Evolutionary conservation across 2,329 filamentous ascomycete species (phyloP), one percentile per base, ranked within the genome.

Genomic region (Drechslera avenae): DNA sequence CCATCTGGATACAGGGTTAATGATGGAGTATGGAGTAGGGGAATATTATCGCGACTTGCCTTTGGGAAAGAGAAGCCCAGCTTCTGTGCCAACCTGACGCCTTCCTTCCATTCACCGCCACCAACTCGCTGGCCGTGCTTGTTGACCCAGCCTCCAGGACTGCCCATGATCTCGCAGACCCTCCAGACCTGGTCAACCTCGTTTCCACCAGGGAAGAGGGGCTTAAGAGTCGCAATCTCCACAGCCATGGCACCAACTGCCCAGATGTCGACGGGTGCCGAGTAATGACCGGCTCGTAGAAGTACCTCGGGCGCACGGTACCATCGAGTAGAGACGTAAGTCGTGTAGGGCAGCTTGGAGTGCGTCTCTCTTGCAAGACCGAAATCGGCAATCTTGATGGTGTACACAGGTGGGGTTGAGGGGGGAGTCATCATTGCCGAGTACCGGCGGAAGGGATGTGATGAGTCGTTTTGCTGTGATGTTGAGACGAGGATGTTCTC

Each of bases 161-260:
- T 97, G 41, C 94, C 94, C 94, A 99, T 99, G 51, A 99, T 96
- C 73, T 99, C 94, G 71, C 94, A 99, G 0, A 99, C 90, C 62
- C 94, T 87, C 94, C 94, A 99, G 1, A 99, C 94, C 74, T 99
- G 94, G 65, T 99, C 94, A 1, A 99, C 94, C 78, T 99, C 94
- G 71, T 99, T 99, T 68, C 91, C 91, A 64, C 94, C 94, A 9
- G 94, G 94, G 80, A 99, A 99, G 9, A 99, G 79, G 14, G 94
- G 94, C 79, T 97, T 99, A 51, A 99, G 74, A 0, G 94, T 99
- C 19, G 94, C 94, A 57, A 99, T 89, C 73, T 99, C 94, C 9
- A 99, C 94, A 5, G 94, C 94, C 94, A 99, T 99, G 16, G 94
- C 94, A 66, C 94, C 94, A 34, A 99, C 86, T 1, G 94, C 94